Evolutionary conservation across 2,329 filamentous ascomycete genomes (phyloP), one percentile per base, ranked within the genome.

Genomic region (Nothophoma quercina): DNA sequence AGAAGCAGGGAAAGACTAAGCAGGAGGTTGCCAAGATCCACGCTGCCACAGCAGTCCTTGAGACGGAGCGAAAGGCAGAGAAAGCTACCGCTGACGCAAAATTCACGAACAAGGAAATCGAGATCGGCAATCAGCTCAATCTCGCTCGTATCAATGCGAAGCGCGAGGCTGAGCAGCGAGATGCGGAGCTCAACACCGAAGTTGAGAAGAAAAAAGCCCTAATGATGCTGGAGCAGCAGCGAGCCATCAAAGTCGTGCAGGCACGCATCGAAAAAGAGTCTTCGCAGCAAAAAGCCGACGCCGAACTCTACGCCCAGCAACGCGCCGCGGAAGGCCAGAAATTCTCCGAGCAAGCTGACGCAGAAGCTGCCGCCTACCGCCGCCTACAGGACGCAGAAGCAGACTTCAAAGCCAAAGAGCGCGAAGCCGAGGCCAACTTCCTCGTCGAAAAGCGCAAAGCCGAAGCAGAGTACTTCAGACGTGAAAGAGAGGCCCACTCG

Each of bases 21-120:
- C 89, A 92, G 47, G 88, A 93, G 68, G 89, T 96, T 33, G 90
- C 90, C 63, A 93, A 92, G 79, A 96, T 96, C 76, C 85, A 93
- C 72, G 90, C 91, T 60, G 87, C 91, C 64, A 96, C 91, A 1
- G 90, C 90, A 1, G 89, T 95, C 1, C 83, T 90, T 55, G 91
- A 93, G 78, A 95, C 91, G 0, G 87, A 93, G 70, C 87, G 90
- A 41, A 91, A 93, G 69, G 87, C 88, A 36, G 90, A 95, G 76
- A 90, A 91, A 56, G 89, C 90, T 2, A 77, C 83, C 38, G 91
- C 91, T 34, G 90, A 95, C 69, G 89, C 90, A 9, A 86, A 86
- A 47, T 83, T 96, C 45, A 84, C 86, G 29, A 90, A 88, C 15
- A 83, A 85, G 61, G 86, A 92, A 74, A 88, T 90, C 1, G 82